phyloP scores from a whole-genome alignment of 2,329 filamentous ascomycete species.

The Didymella sp. region DNA sequence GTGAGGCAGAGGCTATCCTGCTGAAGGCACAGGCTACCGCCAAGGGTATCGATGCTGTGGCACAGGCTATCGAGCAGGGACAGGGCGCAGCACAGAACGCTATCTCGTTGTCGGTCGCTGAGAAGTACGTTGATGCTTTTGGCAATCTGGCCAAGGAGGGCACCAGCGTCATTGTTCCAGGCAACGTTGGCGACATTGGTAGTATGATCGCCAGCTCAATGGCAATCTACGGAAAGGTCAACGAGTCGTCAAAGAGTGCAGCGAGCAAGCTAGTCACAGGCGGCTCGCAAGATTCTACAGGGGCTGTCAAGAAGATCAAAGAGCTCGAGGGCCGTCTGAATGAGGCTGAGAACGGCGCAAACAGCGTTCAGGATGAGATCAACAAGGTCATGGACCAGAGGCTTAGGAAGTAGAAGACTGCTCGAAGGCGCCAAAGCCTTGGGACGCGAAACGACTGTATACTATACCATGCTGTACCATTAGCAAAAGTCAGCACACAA shows the following conservation, averaged over 20 bases:
- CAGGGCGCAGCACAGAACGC: constrained; percentile 79
- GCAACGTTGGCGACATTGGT: constrained; percentile 94
- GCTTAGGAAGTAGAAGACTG: constrained; percentile 34
- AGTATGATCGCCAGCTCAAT: constrained; percentile 97
- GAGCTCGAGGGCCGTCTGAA: constrained; percentile 41
- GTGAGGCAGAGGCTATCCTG: constrained; percentile 92
- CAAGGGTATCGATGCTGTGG: constrained; percentile 84
- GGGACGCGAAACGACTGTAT: constrained; percentile 31
- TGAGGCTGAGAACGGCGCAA: constrained; percentile 32
- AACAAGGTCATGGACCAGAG: constrained; percentile 47
- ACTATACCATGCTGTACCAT: constrained; percentile 44
- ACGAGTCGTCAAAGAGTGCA: constrained; percentile 75
- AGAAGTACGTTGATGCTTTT: constrained; percentile 98
- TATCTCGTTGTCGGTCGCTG: constrained; percentile 85
- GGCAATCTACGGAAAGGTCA: constrained; percentile 94
- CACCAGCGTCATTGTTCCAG: constrained; percentile 92
- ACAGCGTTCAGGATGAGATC: constrained; percentile 42
- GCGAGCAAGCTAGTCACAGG: constrained; percentile 56
- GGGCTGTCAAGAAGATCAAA: constrained; percentile 39
- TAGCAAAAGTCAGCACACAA: constrained; percentile 29
- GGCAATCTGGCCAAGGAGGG: constrained; percentile 91
- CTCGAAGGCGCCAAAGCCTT: neutral
- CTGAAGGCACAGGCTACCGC: constrained; percentile 88
- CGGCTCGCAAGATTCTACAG: constrained; percentile 24
- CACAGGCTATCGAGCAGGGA: constrained; percentile 74